A percentile compares a stretch with the other conserved stretches of the same genome.
Conservation (phyloP, 225 moss, liverwort and hornwort species). For the Polytrichum commune region DNA sequence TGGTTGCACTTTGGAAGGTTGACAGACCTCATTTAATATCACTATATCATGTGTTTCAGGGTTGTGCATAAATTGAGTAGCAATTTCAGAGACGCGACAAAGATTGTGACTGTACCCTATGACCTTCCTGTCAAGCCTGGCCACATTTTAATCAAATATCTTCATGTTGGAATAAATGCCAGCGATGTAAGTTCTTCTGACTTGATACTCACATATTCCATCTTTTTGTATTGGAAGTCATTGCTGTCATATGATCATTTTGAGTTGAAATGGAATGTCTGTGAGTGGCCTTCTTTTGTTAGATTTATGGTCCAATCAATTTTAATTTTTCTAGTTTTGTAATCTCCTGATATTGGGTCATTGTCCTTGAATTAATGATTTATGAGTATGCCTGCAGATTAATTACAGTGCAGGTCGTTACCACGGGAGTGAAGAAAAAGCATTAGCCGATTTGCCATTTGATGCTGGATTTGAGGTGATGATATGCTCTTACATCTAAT, state of each 20-base stretch:
- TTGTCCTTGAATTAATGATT: too few relatives aligned
- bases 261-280: neutral
- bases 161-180: constrained; percentile 85
- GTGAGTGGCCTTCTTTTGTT: neutral
- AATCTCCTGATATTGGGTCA: too few relatives aligned
- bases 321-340: too few relatives aligned
- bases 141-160: constrained; percentile 77
- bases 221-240: neutral
- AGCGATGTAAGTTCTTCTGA: constrained; percentile 70
- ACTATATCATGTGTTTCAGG: constrained; percentile 31
- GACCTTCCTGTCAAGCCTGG: constrained; percentile 75
- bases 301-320: too few relatives aligned
- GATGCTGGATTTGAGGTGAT: constrained; percentile 91
- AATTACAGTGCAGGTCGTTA: constrained; percentile 94
- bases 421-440: constrained; percentile 40
- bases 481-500: too few relatives aligned
- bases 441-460: constrained; percentile 59
- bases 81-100: constrained; percentile 77
- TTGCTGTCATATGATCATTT: neutral
- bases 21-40: neutral
- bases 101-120: constrained; percentile 59
- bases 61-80: constrained; percentile 75
- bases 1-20: neutral
- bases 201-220: too few relatives aligned
- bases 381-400: constrained; percentile 33